Conservation (phyloP, 140 eudicot genomes). For the Ambrosia hybrid region DNA sequence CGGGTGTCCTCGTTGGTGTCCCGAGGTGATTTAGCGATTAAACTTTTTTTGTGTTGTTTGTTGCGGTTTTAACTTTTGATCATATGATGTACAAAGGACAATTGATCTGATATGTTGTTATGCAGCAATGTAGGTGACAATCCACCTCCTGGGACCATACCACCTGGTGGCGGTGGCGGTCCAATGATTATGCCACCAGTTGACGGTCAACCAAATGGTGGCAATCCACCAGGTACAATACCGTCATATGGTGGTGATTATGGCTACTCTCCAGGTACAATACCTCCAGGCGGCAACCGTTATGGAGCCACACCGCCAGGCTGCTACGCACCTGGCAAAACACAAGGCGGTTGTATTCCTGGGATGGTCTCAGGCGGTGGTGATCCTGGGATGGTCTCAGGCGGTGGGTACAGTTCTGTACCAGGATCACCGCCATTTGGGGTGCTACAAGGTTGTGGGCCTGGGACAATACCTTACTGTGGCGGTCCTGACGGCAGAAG, state of each 20-base stretch:
- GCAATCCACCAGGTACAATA: conserved; percentile 31
- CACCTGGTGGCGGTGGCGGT: neutral
- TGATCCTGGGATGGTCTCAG: conserved; percentile 13
- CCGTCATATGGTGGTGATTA: conserved; percentile 28
- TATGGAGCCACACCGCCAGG: conserved; percentile 28
- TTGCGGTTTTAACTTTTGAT: neutral
- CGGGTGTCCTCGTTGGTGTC: conserved; percentile 66
- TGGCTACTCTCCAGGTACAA: conserved; percentile 27
- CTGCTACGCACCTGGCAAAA: conserved; percentile 20
- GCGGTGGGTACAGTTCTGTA: conserved; percentile 12
- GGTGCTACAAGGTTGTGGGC: conserved; percentile 45
- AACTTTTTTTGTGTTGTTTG: too few relatives aligned
- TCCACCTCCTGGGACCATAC: conserved; percentile 24
- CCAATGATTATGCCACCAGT: conserved; percentile 15
- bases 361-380: conserved; percentile 11
- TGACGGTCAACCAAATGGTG: conserved; percentile 31
- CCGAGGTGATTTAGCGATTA: conserved; percentile 47
- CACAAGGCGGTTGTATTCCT: conserved; percentile 12
- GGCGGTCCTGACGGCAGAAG: conserved; percentile 35
- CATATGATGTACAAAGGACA: neutral
- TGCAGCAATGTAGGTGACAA: conserved; percentile 30
- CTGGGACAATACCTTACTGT: conserved; percentile 36
- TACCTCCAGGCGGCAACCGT: conserved; percentile 23
- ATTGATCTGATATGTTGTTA: conserved; percentile 12
- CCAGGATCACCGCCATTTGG: conserved; percentile 30